Percentiles rank a stretch among this genome's conserved stretches.
Conservation (phyloP, 73 alveolate genomes). For the Paramecium sexaurelia region DNA sequence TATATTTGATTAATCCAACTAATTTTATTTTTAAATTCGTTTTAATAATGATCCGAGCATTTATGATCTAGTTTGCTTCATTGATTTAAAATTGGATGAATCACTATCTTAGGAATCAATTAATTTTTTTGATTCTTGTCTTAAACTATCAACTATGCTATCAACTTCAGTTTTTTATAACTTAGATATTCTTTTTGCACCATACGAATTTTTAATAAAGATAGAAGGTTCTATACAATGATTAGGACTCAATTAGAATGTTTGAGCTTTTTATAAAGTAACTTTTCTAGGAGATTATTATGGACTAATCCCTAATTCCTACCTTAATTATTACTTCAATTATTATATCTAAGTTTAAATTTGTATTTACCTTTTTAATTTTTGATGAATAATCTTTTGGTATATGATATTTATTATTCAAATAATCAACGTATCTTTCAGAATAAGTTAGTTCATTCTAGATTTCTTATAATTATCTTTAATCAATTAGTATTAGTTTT, state of each 20-base stretch:
- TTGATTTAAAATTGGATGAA: background rate
- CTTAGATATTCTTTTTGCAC: background rate
- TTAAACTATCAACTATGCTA: conserved; percentile 22
- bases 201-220: background rate
- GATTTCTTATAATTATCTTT: background rate
- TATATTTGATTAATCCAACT: background rate
- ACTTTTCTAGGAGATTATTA: background rate
- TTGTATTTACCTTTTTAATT: background rate
- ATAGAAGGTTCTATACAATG: background rate
- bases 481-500: background rate
- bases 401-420: background rate
- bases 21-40: background rate
- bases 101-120: background rate
- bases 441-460: background rate
- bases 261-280: background rate
- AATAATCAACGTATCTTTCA: conserved; percentile 4
- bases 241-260: conserved; percentile 2
- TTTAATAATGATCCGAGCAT: background rate
- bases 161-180: background rate
- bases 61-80: background rate
- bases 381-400: background rate
- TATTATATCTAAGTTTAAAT: background rate
- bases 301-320: background rate
- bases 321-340: background rate
- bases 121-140: background rate